Evolutionary conservation across 169 alveolate species (phyloP), one percentile per base, ranked within the genome.

Genomic region (Plasmodium sp.): DNA sequence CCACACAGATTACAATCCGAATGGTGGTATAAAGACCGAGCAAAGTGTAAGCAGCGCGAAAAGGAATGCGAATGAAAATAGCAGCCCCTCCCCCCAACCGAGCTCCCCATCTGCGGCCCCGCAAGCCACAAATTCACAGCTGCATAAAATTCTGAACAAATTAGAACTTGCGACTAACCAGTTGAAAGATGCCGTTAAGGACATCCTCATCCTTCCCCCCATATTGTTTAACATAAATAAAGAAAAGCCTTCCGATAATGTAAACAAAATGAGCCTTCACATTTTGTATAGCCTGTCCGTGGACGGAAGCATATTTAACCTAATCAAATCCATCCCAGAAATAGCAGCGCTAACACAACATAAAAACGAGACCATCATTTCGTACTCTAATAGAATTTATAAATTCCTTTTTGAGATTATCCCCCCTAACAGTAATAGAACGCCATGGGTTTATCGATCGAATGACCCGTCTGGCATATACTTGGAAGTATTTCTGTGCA

Each of bases 401-500:
- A 92, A 81, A 22, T 92, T 92, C 33, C 92, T 92, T 82, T 67
- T 92, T 31, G 95, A 92, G 18, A 45, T 92, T 51, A 83, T 91
- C 31, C 56, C 83, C 51, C 48, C 48, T 18, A 27, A 27, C 48
- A 62, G 9, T 33, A n/a, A 80, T n/a, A 80, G 81, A 41, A 48
- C 94, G 4, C 91, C 81, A 16, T 18, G 36, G 77, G 41, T 14
- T 31, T 71, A 16, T 81, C 72, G 45, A 82, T 18, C 80, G 2
- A 82, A 72, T 41, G 86, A 92, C 54, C 80, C 79, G 14, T 34
- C 92, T 31, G 92, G 95, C 7, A 82, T 92, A 9, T 92, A 92
- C 62, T 27, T 92, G 27, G 95, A 92, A 82, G 95, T 92, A n/a
- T 92, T 92, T 82, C 41, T 92, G n/a, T 92, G 95, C 84, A 92